These are phyloP conservation scores for Antitrichia curtipendula DNA, from an alignment of 225 moss, liverwort and hornwort species.

Conservation along the genomic window DNA sequence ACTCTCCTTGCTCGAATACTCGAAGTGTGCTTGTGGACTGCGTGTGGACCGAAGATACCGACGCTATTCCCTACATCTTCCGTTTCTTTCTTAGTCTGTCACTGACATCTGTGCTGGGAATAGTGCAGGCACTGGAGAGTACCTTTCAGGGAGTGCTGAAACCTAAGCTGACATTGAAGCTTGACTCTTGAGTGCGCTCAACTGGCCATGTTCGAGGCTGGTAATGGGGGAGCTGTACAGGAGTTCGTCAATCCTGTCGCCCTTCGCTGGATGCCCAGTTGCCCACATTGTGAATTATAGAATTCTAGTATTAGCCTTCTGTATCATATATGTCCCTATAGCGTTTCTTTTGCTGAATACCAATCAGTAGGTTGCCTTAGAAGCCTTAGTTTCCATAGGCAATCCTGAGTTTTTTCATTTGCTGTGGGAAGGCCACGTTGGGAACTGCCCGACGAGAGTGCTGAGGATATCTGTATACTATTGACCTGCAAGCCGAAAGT, in stretches of 20 bases:
- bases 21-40: no score
- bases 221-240: slow-evolving; percentile 8
- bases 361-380: not conserved
- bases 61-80: no score
- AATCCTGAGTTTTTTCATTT: not conserved
- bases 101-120: not conserved
- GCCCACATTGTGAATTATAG: not conserved
- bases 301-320: not conserved
- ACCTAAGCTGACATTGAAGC: not conserved
- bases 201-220: not conserved
- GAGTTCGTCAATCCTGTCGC: not conserved
- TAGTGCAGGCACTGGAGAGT: slow-evolving; percentile 55
- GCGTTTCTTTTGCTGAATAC: not conserved
- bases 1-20: no score
- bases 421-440: not conserved
- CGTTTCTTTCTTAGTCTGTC: not conserved
- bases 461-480: not conserved
- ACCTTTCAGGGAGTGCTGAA: slow-evolving; percentile 33
- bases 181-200: not conserved
- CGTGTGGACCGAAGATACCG: no score
- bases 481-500: not conserved
- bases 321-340: not conserved
- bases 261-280: not conserved
- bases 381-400: not conserved
- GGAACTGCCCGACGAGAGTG: not conserved